A percentile compares a stretch with the other conserved stretches of the same genome.
These are phyloP conservation scores for Osmanthus fragrans DNA, from an alignment of 257 asterid species.

Conservation along the genomic window DNA sequence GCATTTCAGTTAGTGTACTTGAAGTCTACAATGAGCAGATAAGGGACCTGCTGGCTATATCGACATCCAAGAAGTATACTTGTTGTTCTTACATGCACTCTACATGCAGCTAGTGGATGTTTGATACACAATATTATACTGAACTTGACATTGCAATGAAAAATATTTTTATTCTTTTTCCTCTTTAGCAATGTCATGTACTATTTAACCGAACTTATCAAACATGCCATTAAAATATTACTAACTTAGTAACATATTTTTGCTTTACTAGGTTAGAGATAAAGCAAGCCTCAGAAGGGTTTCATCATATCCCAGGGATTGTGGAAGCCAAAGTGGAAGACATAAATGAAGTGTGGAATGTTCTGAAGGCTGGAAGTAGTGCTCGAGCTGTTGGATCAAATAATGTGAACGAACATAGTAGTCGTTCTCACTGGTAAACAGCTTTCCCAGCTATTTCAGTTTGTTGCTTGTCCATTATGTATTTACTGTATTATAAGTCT, in stretches of 20 bases:
- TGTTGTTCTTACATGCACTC: conserved; percentile 11
- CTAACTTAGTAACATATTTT: not conserved
- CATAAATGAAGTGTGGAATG: conserved; percentile 80
- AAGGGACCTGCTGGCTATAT: conserved; percentile 75
- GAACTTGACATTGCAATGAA: not conserved
- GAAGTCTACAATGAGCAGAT: conserved; percentile 99
- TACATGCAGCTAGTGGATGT: not conserved
- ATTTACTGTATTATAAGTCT: not conserved
- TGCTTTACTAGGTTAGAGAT: conserved; percentile 68
- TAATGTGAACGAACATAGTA: conserved; percentile 95
- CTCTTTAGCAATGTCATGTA: not conserved
- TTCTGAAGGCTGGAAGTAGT: conserved; percentile 90
- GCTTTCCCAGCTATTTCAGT: conserved; percentile 6
- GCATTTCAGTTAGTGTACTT: conserved; percentile 92
- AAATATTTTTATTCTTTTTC: not conserved
- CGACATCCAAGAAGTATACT: conserved; percentile 75
- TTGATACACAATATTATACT: not conserved
- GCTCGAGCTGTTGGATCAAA: conserved; percentile 94
- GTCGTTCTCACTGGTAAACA: conserved; percentile 97
- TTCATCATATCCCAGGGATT: conserved; percentile 88
- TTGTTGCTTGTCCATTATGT: not conserved
- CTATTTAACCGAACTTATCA: not conserved
- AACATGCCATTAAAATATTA: not conserved
- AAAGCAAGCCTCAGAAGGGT: conserved; percentile 94
- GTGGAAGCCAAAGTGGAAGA: conserved; percentile 86